Base-by-base conservation (phyloP, 805 yeast genomes). In the Hanseniaspora osmophila region DNA sequence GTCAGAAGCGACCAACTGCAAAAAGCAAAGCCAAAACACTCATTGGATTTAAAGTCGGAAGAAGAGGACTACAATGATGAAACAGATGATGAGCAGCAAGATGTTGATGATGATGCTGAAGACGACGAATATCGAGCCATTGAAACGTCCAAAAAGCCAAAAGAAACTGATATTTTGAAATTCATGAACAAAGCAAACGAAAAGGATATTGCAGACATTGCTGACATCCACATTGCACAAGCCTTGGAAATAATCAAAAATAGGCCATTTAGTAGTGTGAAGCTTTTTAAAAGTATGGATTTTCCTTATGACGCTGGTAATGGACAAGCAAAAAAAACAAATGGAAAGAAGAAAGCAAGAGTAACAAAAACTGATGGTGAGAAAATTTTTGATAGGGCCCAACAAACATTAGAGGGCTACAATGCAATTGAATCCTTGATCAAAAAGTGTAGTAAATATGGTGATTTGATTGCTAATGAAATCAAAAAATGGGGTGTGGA, bases 391-490 rank as follows among this genome's bases (percentile, higher is more conserved):
- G 90, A 81, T 51, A 80, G 75, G 37, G 74, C 88, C 4, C 74
- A 74, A 41, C 66, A 72, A 50, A 80, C 86, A 13, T 68, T 92
- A 50, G 76, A 78, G 54, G 97, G 97, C 5, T 92, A 92, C 60
- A 80, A 79, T 49, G 97, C 98, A 0, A 95, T 92, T 40, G 97
- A 90, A 54, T 81, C 94, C n/a, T 68, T 92, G 52, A 85, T 92
- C 49, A 77, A 77, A 48, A 75, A 78, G 52, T 92, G 99, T 66
- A 77, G 87, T 10, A 73, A 75, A 15, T 80, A 83, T 52, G 95
- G 96, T 47, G 67, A 71, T 13, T 60, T 69, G 7, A 86, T 92
- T 47, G 70, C 86, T 5, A 60, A 65, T 11, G 92, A 84, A 50
- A 84, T 92, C 64, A 68, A 68, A 42, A 71, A 74, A 49, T 90